Evolutionary conservation across 2,329 filamentous ascomycete species (phyloP).

Genomic region (Monosporascus sp.): DNA sequence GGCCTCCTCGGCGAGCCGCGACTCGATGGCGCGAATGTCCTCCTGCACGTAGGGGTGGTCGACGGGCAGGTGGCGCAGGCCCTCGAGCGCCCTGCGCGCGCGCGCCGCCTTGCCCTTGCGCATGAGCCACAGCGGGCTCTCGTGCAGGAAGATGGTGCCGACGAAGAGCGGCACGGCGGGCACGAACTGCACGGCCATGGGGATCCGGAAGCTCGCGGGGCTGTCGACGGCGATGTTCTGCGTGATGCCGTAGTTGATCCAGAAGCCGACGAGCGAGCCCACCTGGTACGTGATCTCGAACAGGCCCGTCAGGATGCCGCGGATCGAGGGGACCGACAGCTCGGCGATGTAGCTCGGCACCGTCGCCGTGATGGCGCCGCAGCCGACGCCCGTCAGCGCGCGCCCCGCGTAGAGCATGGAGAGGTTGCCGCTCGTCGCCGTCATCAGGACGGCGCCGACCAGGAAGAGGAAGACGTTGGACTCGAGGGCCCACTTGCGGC

Average conservation of each 20-base stretch:
- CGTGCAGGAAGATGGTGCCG: conserved; percentile 38
- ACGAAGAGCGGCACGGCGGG: conserved; percentile 39
- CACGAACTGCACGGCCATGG: conserved; percentile 42
- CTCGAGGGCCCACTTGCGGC: conserved; percentile 46
- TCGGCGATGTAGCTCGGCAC: conserved; percentile 63
- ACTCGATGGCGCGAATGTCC: conserved; percentile 43
- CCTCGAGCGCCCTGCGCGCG: conserved; percentile 34
- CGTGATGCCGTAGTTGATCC: conserved; percentile 42
- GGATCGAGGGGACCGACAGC: conserved; percentile 52
- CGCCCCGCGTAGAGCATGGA: conserved; percentile 50
- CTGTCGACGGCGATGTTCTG: conserved; percentile 30
- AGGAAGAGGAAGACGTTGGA: conserved; percentile 40
- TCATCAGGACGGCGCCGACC: conserved; percentile 39
- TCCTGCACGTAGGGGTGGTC: conserved; percentile 38
- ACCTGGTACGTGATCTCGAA: conserved; percentile 51
- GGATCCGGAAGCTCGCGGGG: conserved; percentile 41
- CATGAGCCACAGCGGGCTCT: conserved; percentile 39
- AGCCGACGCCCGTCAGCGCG: conserved; percentile 52
- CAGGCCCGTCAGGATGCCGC: conserved; percentile 53
- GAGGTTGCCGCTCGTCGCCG: conserved; percentile 34
- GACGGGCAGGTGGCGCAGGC: conserved; percentile 39
- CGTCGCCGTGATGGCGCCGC: conserved; percentile 52
- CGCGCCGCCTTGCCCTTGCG: conserved; percentile 35
- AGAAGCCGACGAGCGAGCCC: conserved; percentile 48
- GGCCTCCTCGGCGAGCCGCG: conserved; percentile 30